Base-by-base conservation (phyloP, 1,284 basidiomycete species). In the Vanrija sp. region DNA sequence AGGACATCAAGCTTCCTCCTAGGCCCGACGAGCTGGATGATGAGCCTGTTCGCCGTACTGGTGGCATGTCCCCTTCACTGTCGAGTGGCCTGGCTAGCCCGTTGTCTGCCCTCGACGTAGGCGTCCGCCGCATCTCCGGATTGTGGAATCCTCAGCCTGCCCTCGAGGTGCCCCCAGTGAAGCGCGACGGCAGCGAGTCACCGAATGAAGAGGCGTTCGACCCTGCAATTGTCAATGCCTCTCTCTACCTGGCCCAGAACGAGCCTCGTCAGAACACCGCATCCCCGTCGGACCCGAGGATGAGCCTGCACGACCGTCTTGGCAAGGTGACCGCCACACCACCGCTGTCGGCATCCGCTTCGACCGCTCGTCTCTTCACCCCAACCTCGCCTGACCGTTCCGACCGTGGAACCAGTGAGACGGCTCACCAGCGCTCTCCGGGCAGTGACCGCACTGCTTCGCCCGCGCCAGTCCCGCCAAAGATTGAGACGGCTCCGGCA, bases 11-110 rank as follows among this genome's bases (percentile, higher is more conserved):
- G 42, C 64, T 73, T 12, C 71, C 71, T 25, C 60, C 69, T 6
- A 66, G 69, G 8, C 71, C 71, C 2, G 67, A 70, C 50, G 64
- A 68, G 55, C 65, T 73, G 53, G 68, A 68, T 9, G 67, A 69
- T 28, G 60, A 44, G 12, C 45, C 49, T 5, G 25, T 53, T 15
- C 21, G 39, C 2, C 43, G 26, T 1, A 54, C 40, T n/a, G 57
- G 60, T 15, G 52, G 52, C 28, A 43, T 55, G 14, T 62, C 60
- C n/a, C 44, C 52, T 8, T 43, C 49, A 6, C 43, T 57, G 14
- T 19, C 52, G 0, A 34, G 34, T 15, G 34, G 34, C 34, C 34
- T 34, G 9, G 12, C 34, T 15, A 60, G 58, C 45, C 50, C 53
- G 16, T 45, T 60, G 38, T 54, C 63, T 7, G 43, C 65, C 25